These are phyloP conservation scores for Peniophora sp. DNA, from an alignment of 1,284 basidiomycete genomes.

Conservation along the genomic window DNA sequence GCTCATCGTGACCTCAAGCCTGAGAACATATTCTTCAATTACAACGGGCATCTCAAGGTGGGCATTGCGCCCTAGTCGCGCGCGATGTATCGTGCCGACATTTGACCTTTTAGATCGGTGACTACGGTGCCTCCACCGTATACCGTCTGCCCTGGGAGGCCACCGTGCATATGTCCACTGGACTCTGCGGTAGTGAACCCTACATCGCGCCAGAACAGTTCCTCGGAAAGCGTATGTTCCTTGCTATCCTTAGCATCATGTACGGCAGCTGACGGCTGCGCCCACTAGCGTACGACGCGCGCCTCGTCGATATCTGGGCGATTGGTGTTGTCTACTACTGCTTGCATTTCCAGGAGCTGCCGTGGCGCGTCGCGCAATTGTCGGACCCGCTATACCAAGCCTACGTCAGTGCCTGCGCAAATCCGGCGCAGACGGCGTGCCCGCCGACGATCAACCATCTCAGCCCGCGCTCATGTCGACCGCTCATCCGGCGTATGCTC, in stretches of 20 bases:
- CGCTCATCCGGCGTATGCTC: slow-evolving; percentile 89
- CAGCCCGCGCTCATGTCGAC: slow-evolving; percentile 79
- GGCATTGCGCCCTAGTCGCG: slow-evolving; percentile 5
- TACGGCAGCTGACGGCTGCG: slow-evolving; percentile 7
- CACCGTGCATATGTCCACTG: slow-evolving; percentile 95
- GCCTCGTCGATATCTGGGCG: slow-evolving; percentile 97
- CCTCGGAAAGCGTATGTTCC: slow-evolving; percentile 82
- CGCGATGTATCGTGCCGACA: slow-evolving; percentile 1
- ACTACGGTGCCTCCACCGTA: slow-evolving; percentile 97
- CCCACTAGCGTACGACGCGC: slow-evolving; percentile 85
- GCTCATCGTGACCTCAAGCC: slow-evolving; percentile 98
- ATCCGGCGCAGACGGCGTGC: slow-evolving; percentile 32
- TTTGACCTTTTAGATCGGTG: slow-evolving; percentile 68
- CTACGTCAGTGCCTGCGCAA: slow-evolving; percentile 66
- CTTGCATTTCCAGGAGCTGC: slow-evolving; percentile 93
- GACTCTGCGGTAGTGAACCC: slow-evolving; percentile 94
- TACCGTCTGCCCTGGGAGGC: slow-evolving; percentile 98
- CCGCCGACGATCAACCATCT: slow-evolving; percentile 84
- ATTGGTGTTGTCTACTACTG: slow-evolving; percentile 97
- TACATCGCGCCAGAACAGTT: slow-evolving; percentile 99
- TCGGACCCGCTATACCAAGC: slow-evolving; percentile 80
- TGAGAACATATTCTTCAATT: slow-evolving; percentile 94
- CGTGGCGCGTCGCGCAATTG: slow-evolving; percentile 91
- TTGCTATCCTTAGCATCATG: slow-evolving; percentile 15
- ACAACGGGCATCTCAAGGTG: slow-evolving; percentile 90